Conservation (phyloP, 768 basidiomycete genomes). For the Suillus fuscotomentosus region DNA sequence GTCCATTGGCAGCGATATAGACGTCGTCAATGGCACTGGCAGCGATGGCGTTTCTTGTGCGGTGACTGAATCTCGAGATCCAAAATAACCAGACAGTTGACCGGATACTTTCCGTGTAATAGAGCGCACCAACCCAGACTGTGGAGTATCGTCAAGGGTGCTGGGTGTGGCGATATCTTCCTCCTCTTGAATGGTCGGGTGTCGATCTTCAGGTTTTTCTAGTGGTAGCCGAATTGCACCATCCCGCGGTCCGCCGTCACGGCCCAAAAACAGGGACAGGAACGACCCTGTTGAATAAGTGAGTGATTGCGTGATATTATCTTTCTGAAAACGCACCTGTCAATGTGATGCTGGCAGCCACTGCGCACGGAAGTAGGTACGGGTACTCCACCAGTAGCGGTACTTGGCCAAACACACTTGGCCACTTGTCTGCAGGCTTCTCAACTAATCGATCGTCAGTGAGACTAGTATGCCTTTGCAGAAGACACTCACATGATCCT, state of each 20-base stretch:
- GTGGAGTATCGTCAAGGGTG: slow-evolving; percentile 41
- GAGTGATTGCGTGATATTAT: not conserved
- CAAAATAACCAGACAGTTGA: slow-evolving; percentile 60
- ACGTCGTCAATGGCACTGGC: slow-evolving; percentile 47
- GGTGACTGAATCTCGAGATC: slow-evolving; percentile 45
- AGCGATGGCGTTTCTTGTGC: slow-evolving; percentile 30
- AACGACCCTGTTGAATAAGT: slow-evolving; percentile 60
- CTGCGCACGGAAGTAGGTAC: slow-evolving; percentile 83
- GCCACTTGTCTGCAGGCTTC: slow-evolving; percentile 86
- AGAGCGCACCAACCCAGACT: slow-evolving; percentile 34
- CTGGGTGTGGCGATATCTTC: slow-evolving; percentile 48
- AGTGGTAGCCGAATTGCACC: slow-evolving; percentile 79
- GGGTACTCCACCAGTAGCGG: slow-evolving; percentile 78
- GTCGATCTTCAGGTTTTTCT: slow-evolving; percentile 59
- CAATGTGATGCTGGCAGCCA: slow-evolving; percentile 77
- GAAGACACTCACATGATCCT: slow-evolving; percentile 61
- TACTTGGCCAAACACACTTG: slow-evolving; percentile 62
- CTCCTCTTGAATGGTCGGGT: slow-evolving; percentile 67
- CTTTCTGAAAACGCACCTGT: slow-evolving; percentile 44
- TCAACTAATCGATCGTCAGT: slow-evolving; percentile 54
- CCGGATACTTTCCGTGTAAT: slow-evolving; percentile 51
- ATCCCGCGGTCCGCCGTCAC: slow-evolving; percentile 86
- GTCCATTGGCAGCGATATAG: slow-evolving; percentile 33
- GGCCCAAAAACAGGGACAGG: slow-evolving; percentile 84
- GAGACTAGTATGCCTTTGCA: not conserved